phyloP scores from a whole-genome alignment of 345 rosid species.

The Geranium rotundifolium region DNA sequence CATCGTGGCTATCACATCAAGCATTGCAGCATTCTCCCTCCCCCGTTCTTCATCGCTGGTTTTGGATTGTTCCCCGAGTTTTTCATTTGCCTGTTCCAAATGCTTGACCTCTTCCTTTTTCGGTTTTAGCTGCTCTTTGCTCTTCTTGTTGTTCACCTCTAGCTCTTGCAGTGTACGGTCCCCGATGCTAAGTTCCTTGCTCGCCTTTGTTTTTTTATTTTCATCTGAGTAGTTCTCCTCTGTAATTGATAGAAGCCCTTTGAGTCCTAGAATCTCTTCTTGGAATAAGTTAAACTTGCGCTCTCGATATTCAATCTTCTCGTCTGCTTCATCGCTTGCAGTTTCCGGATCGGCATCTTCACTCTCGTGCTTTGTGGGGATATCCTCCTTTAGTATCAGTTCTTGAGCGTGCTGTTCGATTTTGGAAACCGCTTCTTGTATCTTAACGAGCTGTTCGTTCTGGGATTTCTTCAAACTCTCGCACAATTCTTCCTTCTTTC shows the following conservation, averaged over 20 bases:
- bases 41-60: constrained; percentile 58
- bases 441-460: constrained; percentile 26
- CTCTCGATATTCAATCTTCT: constrained; percentile 18
- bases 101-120: constrained; percentile 86
- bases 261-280: constrained; percentile 59
- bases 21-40: constrained; percentile 36
- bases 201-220: constrained; percentile 26
- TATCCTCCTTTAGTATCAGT: constrained; percentile 17
- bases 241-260: constrained; percentile 32
- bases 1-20: constrained; percentile 52
- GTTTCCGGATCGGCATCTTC: background rate
- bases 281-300: constrained; percentile 17
- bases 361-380: too few species aligned
- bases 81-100: constrained; percentile 79
- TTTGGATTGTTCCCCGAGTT: constrained; percentile 35
- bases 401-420: constrained; percentile 41
- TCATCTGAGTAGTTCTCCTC: constrained; percentile 11
- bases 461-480: constrained; percentile 45
- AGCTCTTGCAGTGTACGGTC: constrained; percentile 19
- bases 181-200: constrained; percentile 25
- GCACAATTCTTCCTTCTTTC: constrained; percentile 31
- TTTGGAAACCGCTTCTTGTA: constrained; percentile 30
- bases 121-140: constrained; percentile 69
- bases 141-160: constrained; percentile 43
- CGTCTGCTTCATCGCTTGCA: constrained; percentile 41